These are phyloP conservation scores for Penicillium hordei DNA, from an alignment of 2,329 filamentous ascomycete genomes.

Conservation along the genomic window DNA sequence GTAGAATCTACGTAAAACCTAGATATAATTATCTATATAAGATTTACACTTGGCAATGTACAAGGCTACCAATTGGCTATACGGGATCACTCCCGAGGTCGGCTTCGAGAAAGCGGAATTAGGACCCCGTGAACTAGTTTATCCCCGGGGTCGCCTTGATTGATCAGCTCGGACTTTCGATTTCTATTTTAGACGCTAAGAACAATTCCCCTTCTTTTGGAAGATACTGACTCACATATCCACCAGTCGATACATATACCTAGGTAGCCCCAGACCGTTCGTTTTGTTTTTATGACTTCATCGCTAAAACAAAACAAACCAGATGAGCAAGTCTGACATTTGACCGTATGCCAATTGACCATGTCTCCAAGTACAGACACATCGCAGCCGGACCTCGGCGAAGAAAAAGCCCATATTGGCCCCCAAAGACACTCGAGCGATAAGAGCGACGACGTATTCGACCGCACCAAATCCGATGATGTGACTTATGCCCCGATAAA, in stretches of 20 bases:
- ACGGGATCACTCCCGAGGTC: background rate
- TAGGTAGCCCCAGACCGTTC: background rate
- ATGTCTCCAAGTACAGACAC: constrained; percentile 1
- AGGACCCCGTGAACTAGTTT: background rate
- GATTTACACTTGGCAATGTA: background rate
- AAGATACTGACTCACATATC: background rate
- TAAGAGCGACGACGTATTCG: constrained; percentile 11
- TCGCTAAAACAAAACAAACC: background rate
- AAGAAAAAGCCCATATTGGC: constrained; percentile 11
- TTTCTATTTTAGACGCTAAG: background rate
- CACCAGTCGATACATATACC: background rate
- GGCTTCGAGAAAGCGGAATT: background rate
- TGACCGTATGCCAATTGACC: background rate
- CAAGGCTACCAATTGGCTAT: constrained; percentile 2
- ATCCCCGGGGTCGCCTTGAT: constrained; percentile 11
- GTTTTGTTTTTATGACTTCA: background rate
- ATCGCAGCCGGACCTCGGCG: constrained; percentile 6
- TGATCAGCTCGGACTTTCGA: constrained; percentile 21
- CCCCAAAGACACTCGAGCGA: constrained; percentile 1
- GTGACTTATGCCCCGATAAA: constrained; percentile 26
- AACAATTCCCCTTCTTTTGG: background rate
- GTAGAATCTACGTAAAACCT: background rate
- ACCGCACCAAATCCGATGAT: constrained; percentile 13
- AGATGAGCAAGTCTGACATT: background rate
- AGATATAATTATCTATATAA: background rate